A percentile compares a stretch with the other conserved stretches of the same genome.
Evolutionary conservation across 495 filamentous ascomycete species (phyloP).

Genomic region (Podospora pseudoanserina): DNA sequence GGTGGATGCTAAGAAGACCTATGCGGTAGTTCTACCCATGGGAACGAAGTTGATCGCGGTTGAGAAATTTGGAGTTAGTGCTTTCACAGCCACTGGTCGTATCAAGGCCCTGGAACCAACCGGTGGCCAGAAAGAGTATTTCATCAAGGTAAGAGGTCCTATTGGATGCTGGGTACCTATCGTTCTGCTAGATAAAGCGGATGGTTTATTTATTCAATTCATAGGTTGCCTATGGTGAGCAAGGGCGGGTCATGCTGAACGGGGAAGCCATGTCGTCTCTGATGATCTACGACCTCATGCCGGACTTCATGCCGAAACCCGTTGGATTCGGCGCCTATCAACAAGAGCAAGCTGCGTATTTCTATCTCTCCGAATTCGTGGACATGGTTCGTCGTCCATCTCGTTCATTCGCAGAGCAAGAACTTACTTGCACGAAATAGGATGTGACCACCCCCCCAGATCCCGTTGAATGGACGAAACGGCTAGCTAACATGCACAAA

Average conservation of each 20-base stretch:
- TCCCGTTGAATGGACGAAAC: constrained; percentile 3
- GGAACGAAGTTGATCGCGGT: not conserved
- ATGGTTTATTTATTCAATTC: not conserved
- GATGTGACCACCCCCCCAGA: constrained; percentile 12
- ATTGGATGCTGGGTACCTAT: too few species aligned
- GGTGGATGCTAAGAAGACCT: not conserved
- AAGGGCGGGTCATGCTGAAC: constrained; percentile 15
- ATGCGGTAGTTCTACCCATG: not conserved
- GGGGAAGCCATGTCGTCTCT: constrained; percentile 21
- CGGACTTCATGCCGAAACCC: constrained; percentile 19
- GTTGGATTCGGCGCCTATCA: constrained; percentile 17
- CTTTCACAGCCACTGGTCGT: constrained; percentile 5
- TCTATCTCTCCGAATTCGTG: constrained; percentile 25
- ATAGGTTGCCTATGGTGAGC: constrained; percentile 4
- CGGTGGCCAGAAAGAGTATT: not conserved
- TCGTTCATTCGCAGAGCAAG: not conserved
- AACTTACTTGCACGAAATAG: not conserved
- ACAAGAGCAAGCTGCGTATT: constrained; percentile 16
- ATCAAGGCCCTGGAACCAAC: not conserved
- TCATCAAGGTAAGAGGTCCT: constrained; percentile 7
- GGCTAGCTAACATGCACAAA: constrained; percentile 15
- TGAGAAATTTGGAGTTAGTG: constrained; percentile 4
- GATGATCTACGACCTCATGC: constrained; percentile 17
- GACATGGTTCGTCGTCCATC: constrained; percentile 6
- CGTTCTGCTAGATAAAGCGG: not conserved